Evolutionary conservation across 2,329 filamentous ascomycete genomes (phyloP).

Genomic region (Aspergillus sergii): DNA sequence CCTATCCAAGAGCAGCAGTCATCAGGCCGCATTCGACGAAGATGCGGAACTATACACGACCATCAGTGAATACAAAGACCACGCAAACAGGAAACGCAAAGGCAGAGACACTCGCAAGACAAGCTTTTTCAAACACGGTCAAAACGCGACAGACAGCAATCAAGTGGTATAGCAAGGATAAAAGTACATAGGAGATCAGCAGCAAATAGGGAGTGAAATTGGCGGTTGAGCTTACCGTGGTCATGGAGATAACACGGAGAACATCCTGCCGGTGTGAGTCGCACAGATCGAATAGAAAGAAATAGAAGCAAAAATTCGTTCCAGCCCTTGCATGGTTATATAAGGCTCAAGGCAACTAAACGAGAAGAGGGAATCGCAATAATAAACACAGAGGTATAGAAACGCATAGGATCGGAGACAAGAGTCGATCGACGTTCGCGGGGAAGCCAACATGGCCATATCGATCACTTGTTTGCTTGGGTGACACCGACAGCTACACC

Average conservation of each 20-base stretch:
- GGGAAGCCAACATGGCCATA: neutral
- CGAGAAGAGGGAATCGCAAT: slow-evolving; percentile 9
- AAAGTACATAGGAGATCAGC: slow-evolving; percentile 20
- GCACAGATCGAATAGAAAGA: slow-evolving; percentile 9
- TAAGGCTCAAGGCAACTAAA: slow-evolving; percentile 8
- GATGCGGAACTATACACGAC: slow-evolving; percentile 24
- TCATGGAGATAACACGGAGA: slow-evolving; percentile 6
- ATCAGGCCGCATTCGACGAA: slow-evolving; percentile 18
- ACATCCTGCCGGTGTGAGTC: slow-evolving; percentile 11
- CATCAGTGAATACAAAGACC: slow-evolving; percentile 19
- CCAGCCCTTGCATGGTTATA: slow-evolving; percentile 5
- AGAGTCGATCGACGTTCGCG: neutral
- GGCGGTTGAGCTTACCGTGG: slow-evolving; percentile 15
- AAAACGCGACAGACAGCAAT: slow-evolving; percentile 10
- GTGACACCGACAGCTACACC: slow-evolving; percentile 54
- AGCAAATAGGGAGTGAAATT: slow-evolving; percentile 25
- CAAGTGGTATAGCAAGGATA: slow-evolving; percentile 25
- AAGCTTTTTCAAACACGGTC: slow-evolving; percentile 21
- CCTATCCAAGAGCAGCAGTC: slow-evolving; percentile 26
- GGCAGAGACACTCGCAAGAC: slow-evolving; percentile 10
- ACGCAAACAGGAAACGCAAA: slow-evolving; percentile 7
- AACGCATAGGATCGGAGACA: neutral
- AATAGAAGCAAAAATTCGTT: slow-evolving; percentile 13
- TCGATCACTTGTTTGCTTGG: slow-evolving; percentile 29
- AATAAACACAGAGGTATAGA: neutral